A percentile compares a stretch with the other conserved stretches of the same genome.
phyloP scores from a whole-genome alignment of 495 filamentous ascomycete species.

The Bathelium albidoporum region DNA sequence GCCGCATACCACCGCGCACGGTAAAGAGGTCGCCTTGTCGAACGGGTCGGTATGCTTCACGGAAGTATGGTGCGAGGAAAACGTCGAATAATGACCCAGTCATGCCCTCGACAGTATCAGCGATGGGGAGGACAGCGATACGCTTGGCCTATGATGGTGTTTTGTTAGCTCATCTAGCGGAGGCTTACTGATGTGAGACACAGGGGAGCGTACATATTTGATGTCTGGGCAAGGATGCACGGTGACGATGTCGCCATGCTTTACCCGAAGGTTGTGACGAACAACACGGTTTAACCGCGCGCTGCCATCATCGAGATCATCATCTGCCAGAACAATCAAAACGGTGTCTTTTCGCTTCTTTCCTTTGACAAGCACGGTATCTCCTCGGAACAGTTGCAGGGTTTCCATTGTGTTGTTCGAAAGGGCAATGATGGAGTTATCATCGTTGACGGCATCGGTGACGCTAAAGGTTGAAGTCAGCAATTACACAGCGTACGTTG shows the following conservation, averaged over 20 bases:
- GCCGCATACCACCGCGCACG: slow-evolving; percentile 92
- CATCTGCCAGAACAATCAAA: slow-evolving; percentile 91
- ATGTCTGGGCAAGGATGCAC: slow-evolving; percentile 99
- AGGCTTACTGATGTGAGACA: too few species aligned
- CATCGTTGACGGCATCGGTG: slow-evolving; percentile 95
- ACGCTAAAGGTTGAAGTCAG: slow-evolving; percentile 45
- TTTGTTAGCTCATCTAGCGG: slow-evolving; percentile 25
- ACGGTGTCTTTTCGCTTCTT: slow-evolving; percentile 99
- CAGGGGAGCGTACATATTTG: slow-evolving; percentile 74
- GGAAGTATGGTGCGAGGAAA: slow-evolving; percentile 98
- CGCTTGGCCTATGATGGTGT: slow-evolving; percentile 68
- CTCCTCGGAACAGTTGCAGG: slow-evolving; percentile 93
- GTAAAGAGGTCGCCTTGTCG: slow-evolving; percentile 96
- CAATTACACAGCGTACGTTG: not conserved
- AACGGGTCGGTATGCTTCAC: slow-evolving; percentile 94
- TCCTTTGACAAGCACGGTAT: slow-evolving; percentile 94
- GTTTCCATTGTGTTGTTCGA: slow-evolving; percentile 99
- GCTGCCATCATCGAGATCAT: slow-evolving; percentile 94
- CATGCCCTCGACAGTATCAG: slow-evolving; percentile 93
- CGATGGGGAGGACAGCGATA: slow-evolving; percentile 95
- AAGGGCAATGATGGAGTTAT: slow-evolving; percentile 97
- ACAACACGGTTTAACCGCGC: slow-evolving; percentile 96
- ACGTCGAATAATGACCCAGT: slow-evolving; percentile 98
- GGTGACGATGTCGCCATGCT: slow-evolving; percentile 94
- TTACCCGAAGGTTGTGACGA: slow-evolving; percentile 93